Evolutionary conservation across 306 rosid genomes (phyloP).

Genomic region (Prunus kanzakura): DNA sequence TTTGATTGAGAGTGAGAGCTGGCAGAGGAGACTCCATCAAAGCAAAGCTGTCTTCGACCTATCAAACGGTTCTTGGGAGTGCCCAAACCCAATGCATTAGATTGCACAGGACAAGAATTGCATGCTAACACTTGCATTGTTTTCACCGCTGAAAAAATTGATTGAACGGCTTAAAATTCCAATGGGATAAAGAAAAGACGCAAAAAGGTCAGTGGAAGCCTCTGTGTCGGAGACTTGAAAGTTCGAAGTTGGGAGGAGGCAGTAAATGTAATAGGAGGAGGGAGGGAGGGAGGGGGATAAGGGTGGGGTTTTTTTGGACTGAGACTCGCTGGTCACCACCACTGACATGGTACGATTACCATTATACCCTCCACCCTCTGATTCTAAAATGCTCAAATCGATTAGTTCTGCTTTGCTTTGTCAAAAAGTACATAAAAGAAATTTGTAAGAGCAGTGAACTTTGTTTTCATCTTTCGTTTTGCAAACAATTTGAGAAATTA

Average conservation of each 20-base stretch:
- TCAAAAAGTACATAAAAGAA: no score
- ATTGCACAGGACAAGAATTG: slow-evolving; percentile 39
- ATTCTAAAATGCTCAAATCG: no score
- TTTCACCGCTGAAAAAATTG: no score
- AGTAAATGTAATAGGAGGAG: no score
- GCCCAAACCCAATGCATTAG: slow-evolving; percentile 18
- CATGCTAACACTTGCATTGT: slow-evolving; percentile 63
- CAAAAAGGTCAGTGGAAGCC: neutral
- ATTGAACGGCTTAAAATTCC: no score
- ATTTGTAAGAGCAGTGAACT: no score
- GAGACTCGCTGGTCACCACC: neutral
- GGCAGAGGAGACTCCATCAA: slow-evolving; percentile 60
- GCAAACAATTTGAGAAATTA: no score
- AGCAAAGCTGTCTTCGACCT: slow-evolving; percentile 62
- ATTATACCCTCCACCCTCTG: neutral
- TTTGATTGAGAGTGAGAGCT: slow-evolving; percentile 45
- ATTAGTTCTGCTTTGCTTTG: no score
- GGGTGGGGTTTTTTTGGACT: slow-evolving; percentile 4
- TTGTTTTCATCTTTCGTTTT: no score
- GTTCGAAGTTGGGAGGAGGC: neutral
- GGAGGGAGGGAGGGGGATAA: slow-evolving; percentile 20
- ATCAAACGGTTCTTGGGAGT: slow-evolving; percentile 38
- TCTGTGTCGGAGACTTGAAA: neutral
- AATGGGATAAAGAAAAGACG: neutral
- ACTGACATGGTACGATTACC: neutral